Conservation (phyloP, 1,284 basidiomycete species). For the Ustilago lituana region DNA sequence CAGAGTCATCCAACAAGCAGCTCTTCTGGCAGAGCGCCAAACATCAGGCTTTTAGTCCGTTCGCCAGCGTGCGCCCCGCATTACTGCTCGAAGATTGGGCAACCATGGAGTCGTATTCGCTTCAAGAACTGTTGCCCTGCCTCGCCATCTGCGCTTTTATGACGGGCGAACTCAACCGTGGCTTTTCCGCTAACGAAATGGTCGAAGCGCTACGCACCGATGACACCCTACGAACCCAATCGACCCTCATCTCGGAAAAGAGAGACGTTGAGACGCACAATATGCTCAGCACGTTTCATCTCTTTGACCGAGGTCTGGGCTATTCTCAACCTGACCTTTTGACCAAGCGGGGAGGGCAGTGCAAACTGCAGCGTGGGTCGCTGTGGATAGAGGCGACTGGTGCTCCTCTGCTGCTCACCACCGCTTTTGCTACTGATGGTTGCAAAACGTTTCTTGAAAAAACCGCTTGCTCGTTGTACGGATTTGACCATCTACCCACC, state of each 20-base stretch:
- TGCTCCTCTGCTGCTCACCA: constrained; percentile 39
- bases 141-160: constrained; percentile 40
- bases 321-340: constrained; percentile 40
- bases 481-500: constrained; percentile 30
- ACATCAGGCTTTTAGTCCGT: constrained; percentile 36
- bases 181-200: constrained; percentile 45
- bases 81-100: constrained; percentile 46
- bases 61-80: constrained; percentile 35
- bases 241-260: constrained; percentile 15
- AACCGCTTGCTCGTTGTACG: constrained; percentile 41
- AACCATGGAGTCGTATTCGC: constrained; percentile 42
- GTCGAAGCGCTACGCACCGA: constrained; percentile 22
- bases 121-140: constrained; percentile 32
- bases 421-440: constrained; percentile 36
- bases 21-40: constrained; percentile 28
- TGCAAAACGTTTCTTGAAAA: constrained; percentile 50
- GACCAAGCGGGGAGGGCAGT: constrained; percentile 1
- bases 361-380: constrained; percentile 17
- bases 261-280: constrained; percentile 28
- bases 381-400: constrained; percentile 42
- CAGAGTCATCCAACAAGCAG: constrained; percentile 19
- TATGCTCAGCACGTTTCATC: constrained; percentile 38
- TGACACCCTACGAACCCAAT: constrained; percentile 13
- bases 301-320: constrained; percentile 46
- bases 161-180: constrained; percentile 41